Base-by-base conservation (phyloP, 768 basidiomycete genomes). In the Psilocybe cubensis region DNA sequence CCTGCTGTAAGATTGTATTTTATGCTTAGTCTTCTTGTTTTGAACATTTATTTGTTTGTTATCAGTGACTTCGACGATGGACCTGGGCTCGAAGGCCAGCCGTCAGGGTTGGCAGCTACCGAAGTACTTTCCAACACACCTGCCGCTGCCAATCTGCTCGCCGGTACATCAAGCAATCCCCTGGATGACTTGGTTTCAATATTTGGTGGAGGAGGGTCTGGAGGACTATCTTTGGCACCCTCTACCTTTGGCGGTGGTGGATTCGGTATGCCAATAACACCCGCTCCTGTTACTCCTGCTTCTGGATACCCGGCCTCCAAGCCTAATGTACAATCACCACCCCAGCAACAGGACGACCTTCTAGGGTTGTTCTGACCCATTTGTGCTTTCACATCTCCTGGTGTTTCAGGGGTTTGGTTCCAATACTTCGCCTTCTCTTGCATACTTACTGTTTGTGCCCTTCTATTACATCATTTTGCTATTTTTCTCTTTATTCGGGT, bases 101-200 rank as follows among this genome's bases (percentile, higher is more conserved):
- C 89, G 4, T 87, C 89, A 8, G 89, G 88, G 9, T 81, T 92
- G 31, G 89, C 91, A 2, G 91, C 92, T 3, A 93, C 91, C 0
- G 80, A 88, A 55, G 83, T 90, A 43, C 76, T 91, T 14, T 77
- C 89, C 23, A 79, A 86, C 31, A 86, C 88, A 9, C 84, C 92
- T 3, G 89, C 89, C 18, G 88, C 88, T 4, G 86, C 86, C 17
- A 92, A 81, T 61, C 79, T 92, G 25, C 79, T 94, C 14, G 80
- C 88, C 2, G 91, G 90, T 4, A 89, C 90, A 23, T 94, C 93
- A 12, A 83, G 82, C 58, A 97, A 97, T 69, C 95, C 95, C 1
- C 78, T 96, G 42, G 94, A 96, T 71, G 94, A 97, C 70, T 81
- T 97, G 10, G 94, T 96, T 21, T 95, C 94, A 7, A 92, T 97